phyloP scores from a whole-genome alignment of 2,329 filamentous ascomycete species.

The Diplodia intermedia region DNA sequence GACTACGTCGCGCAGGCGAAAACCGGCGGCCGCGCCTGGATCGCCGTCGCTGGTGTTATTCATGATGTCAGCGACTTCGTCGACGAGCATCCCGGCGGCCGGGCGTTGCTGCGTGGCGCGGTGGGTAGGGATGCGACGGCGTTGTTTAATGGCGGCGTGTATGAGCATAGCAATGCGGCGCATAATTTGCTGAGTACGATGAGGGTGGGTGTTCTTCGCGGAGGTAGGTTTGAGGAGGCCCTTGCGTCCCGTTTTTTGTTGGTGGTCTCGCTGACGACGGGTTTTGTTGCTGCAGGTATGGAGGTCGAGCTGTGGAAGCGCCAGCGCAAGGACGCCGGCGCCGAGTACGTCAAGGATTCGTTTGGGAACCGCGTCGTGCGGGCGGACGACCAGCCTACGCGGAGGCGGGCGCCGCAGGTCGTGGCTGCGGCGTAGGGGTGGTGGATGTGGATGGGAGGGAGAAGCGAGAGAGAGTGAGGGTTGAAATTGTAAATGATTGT shows the following conservation, averaged over 20 bases:
- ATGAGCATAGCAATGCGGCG: constrained; percentile 87
- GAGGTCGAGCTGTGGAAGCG: constrained; percentile 95
- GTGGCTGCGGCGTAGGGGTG: neutral
- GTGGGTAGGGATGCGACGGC: constrained; percentile 88
- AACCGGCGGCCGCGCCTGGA: constrained; percentile 72
- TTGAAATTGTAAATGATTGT: neutral
- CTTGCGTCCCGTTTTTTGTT: neutral
- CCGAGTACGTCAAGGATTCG: constrained; percentile 20
- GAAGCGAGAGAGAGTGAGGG: too few species aligned
- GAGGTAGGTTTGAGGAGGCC: constrained; percentile 63
- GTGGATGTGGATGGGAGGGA: neutral
- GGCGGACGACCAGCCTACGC: constrained; percentile 28
- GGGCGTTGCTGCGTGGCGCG: constrained; percentile 81
- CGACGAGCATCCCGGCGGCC: constrained; percentile 88
- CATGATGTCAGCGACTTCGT: constrained; percentile 86
- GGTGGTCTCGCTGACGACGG: neutral
- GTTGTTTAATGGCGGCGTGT: constrained; percentile 91
- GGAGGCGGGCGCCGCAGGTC: constrained; percentile 19
- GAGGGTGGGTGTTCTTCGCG: constrained; percentile 84
- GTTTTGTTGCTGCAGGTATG: neutral
- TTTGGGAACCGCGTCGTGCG: constrained; percentile 22
- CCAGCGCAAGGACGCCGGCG: constrained; percentile 58
- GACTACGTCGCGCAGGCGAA: constrained; percentile 80
- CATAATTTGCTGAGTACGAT: constrained; percentile 89
- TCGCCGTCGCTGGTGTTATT: constrained; percentile 82